phyloP scores from a whole-genome alignment of 208 protist species.

The Trypanosomatidae sp. region DNA sequence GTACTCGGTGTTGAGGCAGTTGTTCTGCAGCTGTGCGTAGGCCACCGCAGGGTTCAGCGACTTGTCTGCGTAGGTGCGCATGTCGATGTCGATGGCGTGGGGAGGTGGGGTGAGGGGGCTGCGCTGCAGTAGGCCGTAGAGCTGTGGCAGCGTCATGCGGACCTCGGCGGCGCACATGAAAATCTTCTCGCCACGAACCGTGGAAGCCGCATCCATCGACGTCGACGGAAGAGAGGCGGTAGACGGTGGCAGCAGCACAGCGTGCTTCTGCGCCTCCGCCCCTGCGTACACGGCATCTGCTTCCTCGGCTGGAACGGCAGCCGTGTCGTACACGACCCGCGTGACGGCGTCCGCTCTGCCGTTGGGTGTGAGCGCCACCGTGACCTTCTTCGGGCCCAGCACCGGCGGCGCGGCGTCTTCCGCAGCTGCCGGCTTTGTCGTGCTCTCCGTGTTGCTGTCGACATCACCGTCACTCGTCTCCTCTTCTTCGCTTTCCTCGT shows the following conservation, averaged over 20 bases:
- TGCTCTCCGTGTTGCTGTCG: background rate
- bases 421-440: background rate
- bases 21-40: constrained; percentile 92
- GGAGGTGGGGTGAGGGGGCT: constrained; percentile 36
- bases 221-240: background rate
- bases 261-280: constrained; percentile 18
- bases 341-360: constrained; percentile 89
- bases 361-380: constrained; percentile 88
- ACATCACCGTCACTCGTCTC: constrained; percentile 4
- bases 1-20: constrained; percentile 85
- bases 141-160: constrained; percentile 68
- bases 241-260: constrained; percentile 8
- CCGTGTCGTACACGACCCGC: constrained; percentile 60
- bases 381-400: constrained; percentile 60
- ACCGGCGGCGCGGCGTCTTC: background rate
- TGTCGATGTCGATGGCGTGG: constrained; percentile 55
- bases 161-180: constrained; percentile 86
- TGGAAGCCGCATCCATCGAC: background rate
- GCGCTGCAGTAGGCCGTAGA: constrained; percentile 66
- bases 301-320: constrained; percentile 31
- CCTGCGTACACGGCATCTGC: constrained; percentile 23
- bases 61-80: constrained; percentile 37
- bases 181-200: constrained; percentile 43
- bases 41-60: constrained; percentile 36
- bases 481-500: constrained; percentile 15